phyloP scores from a whole-genome alignment of 345 rosid genomes.

The Populus simonii region DNA sequence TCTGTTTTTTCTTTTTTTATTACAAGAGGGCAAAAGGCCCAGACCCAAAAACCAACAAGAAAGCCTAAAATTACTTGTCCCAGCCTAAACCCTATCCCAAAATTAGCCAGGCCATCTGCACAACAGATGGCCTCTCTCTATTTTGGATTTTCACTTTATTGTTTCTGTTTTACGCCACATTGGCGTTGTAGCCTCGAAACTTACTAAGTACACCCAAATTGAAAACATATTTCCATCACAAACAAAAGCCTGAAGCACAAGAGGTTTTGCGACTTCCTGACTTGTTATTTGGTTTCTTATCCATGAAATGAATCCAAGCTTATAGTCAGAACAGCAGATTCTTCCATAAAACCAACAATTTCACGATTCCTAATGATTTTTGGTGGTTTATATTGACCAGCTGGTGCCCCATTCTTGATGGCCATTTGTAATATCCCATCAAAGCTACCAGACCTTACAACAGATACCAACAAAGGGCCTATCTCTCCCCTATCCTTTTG shows the following conservation, averaged over 20 bases:
- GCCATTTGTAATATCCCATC: slow-evolving; percentile 33
- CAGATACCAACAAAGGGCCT: slow-evolving; percentile 27
- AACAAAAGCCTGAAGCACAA: not conserved
- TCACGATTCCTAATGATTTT: slow-evolving; percentile 42
- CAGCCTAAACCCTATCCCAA: no score
- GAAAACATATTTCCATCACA: not conserved
- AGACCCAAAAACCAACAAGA: no score
- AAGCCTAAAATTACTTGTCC: no score
- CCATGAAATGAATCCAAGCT: slow-evolving; percentile 9
- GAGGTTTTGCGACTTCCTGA: not conserved
- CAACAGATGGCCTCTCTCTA: no score
- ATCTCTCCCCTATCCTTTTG: slow-evolving; percentile 36
- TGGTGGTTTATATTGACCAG: slow-evolving; percentile 51
- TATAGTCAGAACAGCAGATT: slow-evolving; percentile 24
- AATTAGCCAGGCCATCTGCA: no score
- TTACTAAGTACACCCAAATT: not conserved
- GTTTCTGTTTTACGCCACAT: no score
- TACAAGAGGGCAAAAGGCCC: no score
- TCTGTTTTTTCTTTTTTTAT: no score
- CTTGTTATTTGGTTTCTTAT: not conserved
- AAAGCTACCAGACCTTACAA: slow-evolving; percentile 43
- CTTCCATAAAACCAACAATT: slow-evolving; percentile 34
- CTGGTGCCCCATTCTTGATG: slow-evolving; percentile 39
- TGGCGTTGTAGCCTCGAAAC: no score
- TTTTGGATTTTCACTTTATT: no score